Evolutionary conservation across 2,329 filamentous ascomycete genomes (phyloP), one percentile per base, ranked within the genome.

Genomic region (Hirsutella minnesotensis): DNA sequence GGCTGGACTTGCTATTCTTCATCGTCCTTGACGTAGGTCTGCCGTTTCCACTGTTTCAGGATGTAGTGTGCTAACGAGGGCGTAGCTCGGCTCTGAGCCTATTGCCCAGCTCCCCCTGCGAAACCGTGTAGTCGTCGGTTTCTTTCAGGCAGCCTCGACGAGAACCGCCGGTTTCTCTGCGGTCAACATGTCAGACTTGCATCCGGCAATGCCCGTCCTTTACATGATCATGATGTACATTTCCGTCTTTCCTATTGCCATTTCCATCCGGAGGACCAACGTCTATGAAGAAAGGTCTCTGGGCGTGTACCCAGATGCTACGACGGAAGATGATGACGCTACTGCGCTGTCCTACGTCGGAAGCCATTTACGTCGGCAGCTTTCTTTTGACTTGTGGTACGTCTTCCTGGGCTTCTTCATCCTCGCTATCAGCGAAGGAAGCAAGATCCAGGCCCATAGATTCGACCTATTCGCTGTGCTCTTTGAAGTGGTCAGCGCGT

Each of bases 211-310:
- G 45, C 89, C 95, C 55, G 87, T 94, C 13, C 86, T 88, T 20
- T 96, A 95, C 65, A 70, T 96, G 63, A 81, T 96, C 62, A 96
- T 96, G 92, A 96, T 96, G 92, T 96, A 96, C 63, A 95, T 96
- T 48, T 95, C 89, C 45, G 86, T 95, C 46, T 94, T 95, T 53
- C 90, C 90, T 5, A 94, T 96, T 53, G 90, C 92, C 57, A 96
- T 96, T 54, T 92, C 86, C 7, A 84, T 96, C 53, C 87, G 90
- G 42, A 75, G 86, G 49, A 95, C 90, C 45, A 96, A 96, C 58
- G 90, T 95, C 3, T 96, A 96, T 66, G 90, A 95, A 62, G 90
- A 96, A 58, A 86, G 82, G 50, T 86, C 81, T 1, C 73, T 92
- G 0, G 86, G 86, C 5, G 78, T 94, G 24, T 88, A 83, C 55